These are phyloP conservation scores for Cryptosporidium viatorum DNA, from an alignment of 169 alveolate species.

Conservation along the genomic window DNA sequence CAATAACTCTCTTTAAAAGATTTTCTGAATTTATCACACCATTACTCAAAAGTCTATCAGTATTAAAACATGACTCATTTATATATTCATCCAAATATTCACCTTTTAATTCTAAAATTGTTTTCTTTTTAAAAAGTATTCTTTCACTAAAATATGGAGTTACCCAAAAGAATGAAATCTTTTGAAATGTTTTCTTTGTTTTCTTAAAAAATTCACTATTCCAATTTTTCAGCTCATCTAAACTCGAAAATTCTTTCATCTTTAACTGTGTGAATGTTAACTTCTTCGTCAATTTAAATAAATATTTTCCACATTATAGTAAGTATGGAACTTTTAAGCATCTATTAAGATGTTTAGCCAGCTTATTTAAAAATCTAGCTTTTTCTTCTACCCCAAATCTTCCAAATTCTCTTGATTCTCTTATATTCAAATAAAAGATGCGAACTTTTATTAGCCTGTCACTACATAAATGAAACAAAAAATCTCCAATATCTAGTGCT, in stretches of 20 bases:
- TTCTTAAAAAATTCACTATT: not conserved
- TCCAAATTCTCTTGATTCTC: not conserved
- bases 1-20: not conserved
- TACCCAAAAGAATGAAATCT: conserved; percentile 37
- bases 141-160: conserved; percentile 31
- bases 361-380: not conserved
- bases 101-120: conserved; percentile 3
- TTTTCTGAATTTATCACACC: not conserved
- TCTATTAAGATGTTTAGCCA: too few relatives aligned
- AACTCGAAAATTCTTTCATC: not conserved
- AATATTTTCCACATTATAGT: not conserved
- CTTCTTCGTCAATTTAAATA: too few relatives aligned
- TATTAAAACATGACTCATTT: not conserved
- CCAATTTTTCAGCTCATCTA: not conserved
- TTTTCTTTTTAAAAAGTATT: conserved; percentile 4
- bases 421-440: not conserved
- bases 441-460: too few relatives aligned
- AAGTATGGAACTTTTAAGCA: not conserved
- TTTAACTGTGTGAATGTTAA: not conserved
- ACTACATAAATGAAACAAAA: too few relatives aligned
- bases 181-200: not conserved
- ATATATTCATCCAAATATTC: conserved; percentile 27
- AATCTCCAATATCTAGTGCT: too few relatives aligned
- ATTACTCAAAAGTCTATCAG: not conserved
- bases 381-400: too few relatives aligned